These are phyloP conservation scores for Sporothrix globosa DNA, from an alignment of 2,329 filamentous ascomycete genomes.

Conservation along the genomic window DNA sequence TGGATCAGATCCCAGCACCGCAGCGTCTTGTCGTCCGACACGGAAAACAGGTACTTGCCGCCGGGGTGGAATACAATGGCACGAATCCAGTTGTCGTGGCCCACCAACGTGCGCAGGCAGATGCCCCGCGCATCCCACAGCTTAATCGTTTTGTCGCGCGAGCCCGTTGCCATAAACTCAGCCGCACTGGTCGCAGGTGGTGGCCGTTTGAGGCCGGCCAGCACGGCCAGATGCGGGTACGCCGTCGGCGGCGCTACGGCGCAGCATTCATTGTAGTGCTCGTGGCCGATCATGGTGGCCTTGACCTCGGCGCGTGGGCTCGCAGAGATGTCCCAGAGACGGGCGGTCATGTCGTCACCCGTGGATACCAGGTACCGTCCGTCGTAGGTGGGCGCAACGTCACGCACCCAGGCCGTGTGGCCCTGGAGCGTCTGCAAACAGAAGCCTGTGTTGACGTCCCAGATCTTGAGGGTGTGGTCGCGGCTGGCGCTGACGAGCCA, in stretches of 20 bases:
- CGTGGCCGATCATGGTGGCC: slow-evolving; percentile 80
- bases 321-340: slow-evolving; percentile 82
- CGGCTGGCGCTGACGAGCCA: slow-evolving; percentile 83
- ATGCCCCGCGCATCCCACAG: slow-evolving; percentile 87
- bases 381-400: slow-evolving; percentile 79
- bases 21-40: slow-evolving; percentile 87
- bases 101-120: slow-evolving; percentile 78
- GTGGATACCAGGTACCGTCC: slow-evolving; percentile 81
- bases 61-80: slow-evolving; percentile 86
- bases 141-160: slow-evolving; percentile 86
- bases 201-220: slow-evolving; percentile 83
- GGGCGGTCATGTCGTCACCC: slow-evolving; percentile 78
- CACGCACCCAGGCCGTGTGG: slow-evolving; percentile 88
- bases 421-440: slow-evolving; percentile 88
- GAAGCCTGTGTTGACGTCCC: slow-evolving; percentile 92
- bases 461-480: slow-evolving; percentile 83
- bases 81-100: slow-evolving; percentile 94
- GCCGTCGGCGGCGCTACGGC: slow-evolving; percentile 78
- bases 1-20: slow-evolving; percentile 93
- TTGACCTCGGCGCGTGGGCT: slow-evolving; percentile 68
- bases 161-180: slow-evolving; percentile 88
- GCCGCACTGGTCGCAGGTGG: slow-evolving; percentile 73
- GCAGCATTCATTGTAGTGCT: slow-evolving; percentile 84
- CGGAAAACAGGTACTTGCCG: slow-evolving; percentile 85
- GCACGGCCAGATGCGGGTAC: slow-evolving; percentile 73